Conservation (phyloP, 2,329 filamentous ascomycete species). For the Shiraia sp. region DNA sequence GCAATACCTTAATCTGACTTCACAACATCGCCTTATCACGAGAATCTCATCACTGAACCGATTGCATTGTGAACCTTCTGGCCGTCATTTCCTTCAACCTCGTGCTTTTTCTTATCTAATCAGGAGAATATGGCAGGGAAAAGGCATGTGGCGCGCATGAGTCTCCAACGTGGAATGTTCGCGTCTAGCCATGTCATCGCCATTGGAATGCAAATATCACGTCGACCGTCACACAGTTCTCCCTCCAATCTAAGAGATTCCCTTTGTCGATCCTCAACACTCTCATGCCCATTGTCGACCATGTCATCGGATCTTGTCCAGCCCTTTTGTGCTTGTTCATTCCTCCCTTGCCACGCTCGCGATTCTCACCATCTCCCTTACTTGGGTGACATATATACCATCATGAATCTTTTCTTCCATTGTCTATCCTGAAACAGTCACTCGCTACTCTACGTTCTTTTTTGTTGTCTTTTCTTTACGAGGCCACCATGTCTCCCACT, state of each 20-base stretch:
- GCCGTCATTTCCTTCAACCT: too few relatives aligned
- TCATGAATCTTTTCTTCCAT: not conserved
- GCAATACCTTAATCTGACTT: not conserved
- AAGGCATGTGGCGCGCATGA: slow-evolving; percentile 14
- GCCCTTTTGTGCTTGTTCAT: slow-evolving; percentile 8
- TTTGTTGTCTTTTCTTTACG: slow-evolving; percentile 11
- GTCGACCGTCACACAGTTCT: slow-evolving; percentile 9
- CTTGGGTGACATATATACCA: slow-evolving; percentile 16
- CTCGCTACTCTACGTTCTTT: not conserved
- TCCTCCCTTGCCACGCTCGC: slow-evolving; percentile 15
- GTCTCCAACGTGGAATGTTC: slow-evolving; percentile 15
- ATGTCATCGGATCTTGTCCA: slow-evolving; percentile 7
- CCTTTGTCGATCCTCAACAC: slow-evolving; percentile 13
- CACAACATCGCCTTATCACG: not conserved
- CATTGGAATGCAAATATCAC: slow-evolving; percentile 13
- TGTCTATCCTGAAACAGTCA: slow-evolving; percentile 3
- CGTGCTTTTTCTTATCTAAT: not conserved
- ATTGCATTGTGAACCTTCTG: not conserved
- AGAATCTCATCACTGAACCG: not conserved
- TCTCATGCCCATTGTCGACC: slow-evolving; percentile 13
- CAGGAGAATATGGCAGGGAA: not conserved
- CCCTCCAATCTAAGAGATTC: slow-evolving; percentile 4
- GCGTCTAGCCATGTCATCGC: not conserved
- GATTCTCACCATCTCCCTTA: slow-evolving; percentile 12
- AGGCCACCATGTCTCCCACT: slow-evolving; percentile 9